Conservation (phyloP, 164 flowering plant genomes). For the Akebia trifoliata region DNA sequence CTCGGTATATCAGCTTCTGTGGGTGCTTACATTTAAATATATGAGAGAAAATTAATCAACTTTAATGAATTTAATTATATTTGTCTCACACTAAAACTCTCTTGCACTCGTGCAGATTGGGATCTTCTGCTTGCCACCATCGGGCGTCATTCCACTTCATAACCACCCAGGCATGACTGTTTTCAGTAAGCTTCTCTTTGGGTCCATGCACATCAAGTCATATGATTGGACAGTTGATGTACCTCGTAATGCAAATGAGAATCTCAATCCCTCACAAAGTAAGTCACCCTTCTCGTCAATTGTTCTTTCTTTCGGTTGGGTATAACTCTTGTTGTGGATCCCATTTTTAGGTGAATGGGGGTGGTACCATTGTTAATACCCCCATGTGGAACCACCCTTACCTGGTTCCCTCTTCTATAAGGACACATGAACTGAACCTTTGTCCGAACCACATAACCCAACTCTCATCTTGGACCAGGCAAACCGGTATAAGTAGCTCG, state of each 20-base stretch:
- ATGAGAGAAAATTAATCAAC: too few species aligned
- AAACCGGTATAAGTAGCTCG: too few species aligned
- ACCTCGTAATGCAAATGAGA: slow-evolving; percentile 9
- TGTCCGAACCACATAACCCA: too few species aligned
- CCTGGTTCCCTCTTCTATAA: too few species aligned
- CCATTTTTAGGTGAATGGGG: too few species aligned
- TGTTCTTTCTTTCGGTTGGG: too few species aligned
- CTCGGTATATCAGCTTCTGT: slow-evolving; percentile 38
- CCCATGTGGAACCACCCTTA: too few species aligned
- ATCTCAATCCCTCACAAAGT: slow-evolving; percentile 15
- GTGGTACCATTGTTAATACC: too few species aligned
- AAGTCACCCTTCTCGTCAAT: slow-evolving; percentile 9
- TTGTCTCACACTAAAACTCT: background rate
- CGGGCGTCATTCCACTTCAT: slow-evolving; percentile 75
- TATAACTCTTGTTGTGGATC: too few species aligned
- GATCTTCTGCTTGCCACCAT: slow-evolving; percentile 79
- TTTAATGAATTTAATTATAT: too few species aligned
- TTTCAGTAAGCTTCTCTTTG: slow-evolving; percentile 77
- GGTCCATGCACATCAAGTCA: slow-evolving; percentile 82
- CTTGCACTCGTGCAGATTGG: slow-evolving; percentile 50
- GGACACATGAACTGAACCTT: too few species aligned
- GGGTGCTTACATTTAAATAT: background rate
- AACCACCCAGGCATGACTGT: slow-evolving; percentile 94
- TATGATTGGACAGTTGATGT: slow-evolving; percentile 59
- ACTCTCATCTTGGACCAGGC: too few species aligned